Base-by-base conservation (phyloP, 345 rosid species). In the Corchorus olitorius region DNA sequence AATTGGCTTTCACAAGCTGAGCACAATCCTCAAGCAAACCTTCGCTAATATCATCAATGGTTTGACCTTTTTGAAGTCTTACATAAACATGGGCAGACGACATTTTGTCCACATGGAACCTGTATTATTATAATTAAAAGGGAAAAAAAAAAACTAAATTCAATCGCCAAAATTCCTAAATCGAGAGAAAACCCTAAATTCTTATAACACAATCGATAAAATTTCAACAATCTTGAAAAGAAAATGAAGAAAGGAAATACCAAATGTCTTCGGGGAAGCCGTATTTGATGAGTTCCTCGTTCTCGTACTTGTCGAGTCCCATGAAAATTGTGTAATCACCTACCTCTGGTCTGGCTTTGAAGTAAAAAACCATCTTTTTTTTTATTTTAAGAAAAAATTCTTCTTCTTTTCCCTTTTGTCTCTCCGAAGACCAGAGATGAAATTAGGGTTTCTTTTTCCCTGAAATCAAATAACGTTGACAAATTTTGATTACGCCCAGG, bases 81-180 rank as follows among this genome's bases (percentile, higher is more conserved):
- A 96, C 41, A 86, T 96, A 96, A 79, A 96, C 99, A 84, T 96
- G 99, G 37, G 98, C 98, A 35, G 99, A 96, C 43, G 99, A 96
- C 98, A 96, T 96, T 80, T 93, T 93, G 77, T 96, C 99, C 67
- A 96, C 98, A 77, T 96, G 99, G 78, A 96, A 96, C 99, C 99
- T 96, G 83, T 81, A 27, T 27, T 27, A 27, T 27, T 27, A 27
- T 27, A 27, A 27, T 27, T 27, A 27, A 27, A 27, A 1, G 27
- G 27, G 27, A 1, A 81, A 73, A 65, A 77, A 71, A 8, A 65
- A 77, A 71, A 8, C 33, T 49, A 34, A 58, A 62, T 56, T 66
- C 64, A 8, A 33, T 59, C 48, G 41, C 37, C 8, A 15, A 55
- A 53, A 62, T 49, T 16, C 22, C 22, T 46, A 49, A 17, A 10